These are phyloP conservation scores for Lepidium didymum DNA, from an alignment of 345 rosid species.

Conservation along the genomic window DNA sequence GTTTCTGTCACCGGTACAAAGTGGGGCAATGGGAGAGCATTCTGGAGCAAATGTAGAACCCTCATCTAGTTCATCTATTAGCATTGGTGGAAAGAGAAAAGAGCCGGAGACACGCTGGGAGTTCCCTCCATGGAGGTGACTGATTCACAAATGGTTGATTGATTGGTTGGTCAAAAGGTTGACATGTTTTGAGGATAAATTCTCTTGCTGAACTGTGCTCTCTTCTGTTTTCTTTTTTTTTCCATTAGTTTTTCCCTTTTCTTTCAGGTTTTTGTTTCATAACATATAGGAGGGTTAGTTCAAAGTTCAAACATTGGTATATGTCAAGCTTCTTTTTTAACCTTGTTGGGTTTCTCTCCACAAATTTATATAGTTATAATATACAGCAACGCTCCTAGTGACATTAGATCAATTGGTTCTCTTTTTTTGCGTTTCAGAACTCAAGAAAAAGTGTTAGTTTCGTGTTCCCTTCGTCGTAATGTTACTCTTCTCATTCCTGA, in stretches of 20 bases:
- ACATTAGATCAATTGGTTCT: too few species aligned
- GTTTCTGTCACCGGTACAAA: slow-evolving; percentile 51
- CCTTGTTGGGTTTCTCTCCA: slow-evolving; percentile 10
- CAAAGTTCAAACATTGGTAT: slow-evolving; percentile 25
- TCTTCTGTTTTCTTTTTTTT: neutral
- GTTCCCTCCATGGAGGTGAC: slow-evolving; percentile 68
- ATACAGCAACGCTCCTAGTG: too few species aligned
- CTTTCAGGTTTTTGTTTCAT: slow-evolving; percentile 15
- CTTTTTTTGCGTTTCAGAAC: too few species aligned
- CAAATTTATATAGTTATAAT: too few species aligned
- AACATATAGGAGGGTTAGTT: slow-evolving; percentile 26
- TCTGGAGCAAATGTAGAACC: slow-evolving; percentile 46
- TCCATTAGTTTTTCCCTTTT: slow-evolving; percentile 10
- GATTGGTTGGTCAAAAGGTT: slow-evolving; percentile 18
- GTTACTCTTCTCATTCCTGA: too few species aligned
- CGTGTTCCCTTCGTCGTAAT: too few species aligned
- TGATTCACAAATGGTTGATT: neutral
- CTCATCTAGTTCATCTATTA: slow-evolving; percentile 45
- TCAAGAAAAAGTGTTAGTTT: too few species aligned
- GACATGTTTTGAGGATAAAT: slow-evolving; percentile 10
- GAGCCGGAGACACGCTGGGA: slow-evolving; percentile 86
- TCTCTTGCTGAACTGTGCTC: neutral
- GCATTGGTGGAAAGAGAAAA: slow-evolving; percentile 68
- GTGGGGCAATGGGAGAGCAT: slow-evolving; percentile 50
- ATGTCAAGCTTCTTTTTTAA: neutral